Percentiles rank a stretch among this genome's conserved stretches.
Evolutionary conservation across 176 grass and related monocot genomes (phyloP).

Genomic region (Echinochloa phyllopogon): DNA sequence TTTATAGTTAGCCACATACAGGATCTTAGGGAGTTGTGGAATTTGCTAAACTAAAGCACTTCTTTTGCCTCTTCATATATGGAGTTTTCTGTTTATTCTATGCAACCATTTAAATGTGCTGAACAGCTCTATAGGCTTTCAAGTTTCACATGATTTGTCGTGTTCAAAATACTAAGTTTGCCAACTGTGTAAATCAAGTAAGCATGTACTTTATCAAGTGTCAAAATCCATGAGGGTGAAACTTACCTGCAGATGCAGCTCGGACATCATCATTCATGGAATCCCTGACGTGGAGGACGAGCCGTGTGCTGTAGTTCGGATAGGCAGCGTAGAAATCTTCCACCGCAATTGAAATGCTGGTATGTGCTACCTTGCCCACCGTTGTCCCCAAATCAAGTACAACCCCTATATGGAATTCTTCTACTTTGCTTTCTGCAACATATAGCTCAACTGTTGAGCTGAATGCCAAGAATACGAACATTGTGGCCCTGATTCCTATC

Average conservation of each 20-base stretch:
- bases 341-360: conserved; percentile 53
- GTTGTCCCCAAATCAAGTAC: conserved; percentile 46
- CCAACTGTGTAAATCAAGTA: not conserved
- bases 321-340: conserved; percentile 66
- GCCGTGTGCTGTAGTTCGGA: conserved; percentile 32
- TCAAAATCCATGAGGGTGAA: not conserved
- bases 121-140: not conserved
- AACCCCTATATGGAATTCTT: conserved; percentile 53
- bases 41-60: not conserved
- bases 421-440: not conserved
- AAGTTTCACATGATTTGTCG: not conserved
- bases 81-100: not conserved
- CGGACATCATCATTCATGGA: conserved; percentile 38
- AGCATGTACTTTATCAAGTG: not conserved
- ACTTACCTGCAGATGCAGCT: conserved; percentile 57
- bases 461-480: conserved; percentile 35
- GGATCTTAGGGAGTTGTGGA: not conserved
- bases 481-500: not conserved
- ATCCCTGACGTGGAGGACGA: conserved; percentile 51
- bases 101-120: not conserved
- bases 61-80: not conserved
- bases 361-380: conserved; percentile 52
- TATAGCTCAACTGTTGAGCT: not conserved
- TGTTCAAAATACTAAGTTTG: not conserved
- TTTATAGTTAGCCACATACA: not conserved